These are phyloP conservation scores for Saturnispora hagleri DNA, from an alignment of 805 yeast genomes.

Conservation along the genomic window DNA sequence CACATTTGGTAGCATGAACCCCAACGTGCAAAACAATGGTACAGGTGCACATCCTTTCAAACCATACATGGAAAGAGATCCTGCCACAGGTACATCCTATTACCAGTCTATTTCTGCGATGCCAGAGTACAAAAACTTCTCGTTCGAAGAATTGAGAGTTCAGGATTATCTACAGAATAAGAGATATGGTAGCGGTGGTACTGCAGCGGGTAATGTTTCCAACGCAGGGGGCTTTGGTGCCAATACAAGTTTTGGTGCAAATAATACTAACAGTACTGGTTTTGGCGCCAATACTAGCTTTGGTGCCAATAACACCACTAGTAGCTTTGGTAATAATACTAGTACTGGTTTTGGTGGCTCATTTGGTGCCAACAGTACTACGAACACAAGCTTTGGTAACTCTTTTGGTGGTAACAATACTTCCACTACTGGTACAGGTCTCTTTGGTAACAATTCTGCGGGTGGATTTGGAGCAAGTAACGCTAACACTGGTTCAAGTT, in stretches of 20 bases:
- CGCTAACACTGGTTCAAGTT: slow-evolving; percentile 18
- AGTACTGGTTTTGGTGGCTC: slow-evolving; percentile 33
- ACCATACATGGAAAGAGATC: slow-evolving; percentile 64
- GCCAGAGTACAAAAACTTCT: slow-evolving; percentile 81
- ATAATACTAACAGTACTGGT: slow-evolving; percentile 13
- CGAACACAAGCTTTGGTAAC: slow-evolving; percentile 34
- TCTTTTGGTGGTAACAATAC: slow-evolving; percentile 12
- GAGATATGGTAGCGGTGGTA: slow-evolving; percentile 39
- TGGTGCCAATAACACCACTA: slow-evolving; percentile 16
- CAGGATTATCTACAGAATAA: slow-evolving; percentile 79
- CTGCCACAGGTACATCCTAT: slow-evolving; percentile 43
- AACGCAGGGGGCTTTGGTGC: slow-evolving; percentile 27
- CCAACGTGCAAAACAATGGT: slow-evolving; percentile 43
- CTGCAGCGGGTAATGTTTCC: slow-evolving; percentile 14
- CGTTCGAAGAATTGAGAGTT: slow-evolving; percentile 80
- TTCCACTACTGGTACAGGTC: slow-evolving; percentile 36
- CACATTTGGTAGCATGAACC: slow-evolving; percentile 26
- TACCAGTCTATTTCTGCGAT: slow-evolving; percentile 74
- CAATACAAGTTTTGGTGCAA: slow-evolving; percentile 26
- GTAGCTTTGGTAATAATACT: slow-evolving; percentile 16
- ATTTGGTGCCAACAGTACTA: slow-evolving; percentile 18
- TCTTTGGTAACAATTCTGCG: slow-evolving; percentile 14
- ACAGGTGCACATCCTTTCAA: slow-evolving; percentile 65
- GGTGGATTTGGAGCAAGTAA: slow-evolving; percentile 10
- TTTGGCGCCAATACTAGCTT: slow-evolving; percentile 31